These are phyloP conservation scores for Vitellaria paradoxa DNA, from an alignment of 179 eudicot genomes.

Conservation along the genomic window DNA sequence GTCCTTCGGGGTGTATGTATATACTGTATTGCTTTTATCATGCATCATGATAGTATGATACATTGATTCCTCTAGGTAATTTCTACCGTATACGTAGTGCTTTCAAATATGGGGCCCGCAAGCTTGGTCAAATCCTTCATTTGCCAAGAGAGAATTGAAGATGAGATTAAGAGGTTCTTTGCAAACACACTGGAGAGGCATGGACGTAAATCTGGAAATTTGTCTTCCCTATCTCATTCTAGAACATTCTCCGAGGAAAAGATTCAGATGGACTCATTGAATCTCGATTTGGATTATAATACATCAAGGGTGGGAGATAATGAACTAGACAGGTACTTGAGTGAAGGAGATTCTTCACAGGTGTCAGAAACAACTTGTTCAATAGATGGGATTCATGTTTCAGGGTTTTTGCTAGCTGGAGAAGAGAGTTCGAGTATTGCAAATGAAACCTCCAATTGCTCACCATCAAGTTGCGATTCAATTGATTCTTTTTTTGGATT, in stretches of 20 bases:
- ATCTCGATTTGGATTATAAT: conserved; percentile 25
- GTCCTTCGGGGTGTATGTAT: conserved; percentile 1
- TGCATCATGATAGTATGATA: neutral
- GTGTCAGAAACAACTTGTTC: conserved; percentile 9
- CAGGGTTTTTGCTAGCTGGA: conserved; percentile 11
- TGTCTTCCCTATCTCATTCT: conserved; percentile 24
- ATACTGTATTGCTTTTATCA: neutral
- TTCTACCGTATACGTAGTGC: conserved; percentile 61
- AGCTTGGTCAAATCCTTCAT: conserved; percentile 41
- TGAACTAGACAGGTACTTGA: conserved; percentile 18
- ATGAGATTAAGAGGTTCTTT: conserved; percentile 44
- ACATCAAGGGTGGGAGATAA: conserved; percentile 3
- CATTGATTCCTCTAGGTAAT: conserved; percentile 32
- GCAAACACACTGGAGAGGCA: conserved; percentile 44
- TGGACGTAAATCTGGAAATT: conserved; percentile 21
- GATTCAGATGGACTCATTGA: conserved; percentile 21
- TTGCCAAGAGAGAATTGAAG: conserved; percentile 40
- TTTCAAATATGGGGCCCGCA: conserved; percentile 54
- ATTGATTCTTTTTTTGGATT: conserved; percentile 18
- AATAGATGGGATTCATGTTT: conserved; percentile 7
- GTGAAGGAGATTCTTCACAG: neutral
- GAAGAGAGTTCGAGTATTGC: conserved; percentile 7
- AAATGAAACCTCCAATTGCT: conserved; percentile 13
- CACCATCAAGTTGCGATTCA: conserved; percentile 13
- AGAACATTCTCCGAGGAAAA: conserved; percentile 30